phyloP scores from a whole-genome alignment of 148 eudicot genomes.

The Cornus suecica region DNA sequence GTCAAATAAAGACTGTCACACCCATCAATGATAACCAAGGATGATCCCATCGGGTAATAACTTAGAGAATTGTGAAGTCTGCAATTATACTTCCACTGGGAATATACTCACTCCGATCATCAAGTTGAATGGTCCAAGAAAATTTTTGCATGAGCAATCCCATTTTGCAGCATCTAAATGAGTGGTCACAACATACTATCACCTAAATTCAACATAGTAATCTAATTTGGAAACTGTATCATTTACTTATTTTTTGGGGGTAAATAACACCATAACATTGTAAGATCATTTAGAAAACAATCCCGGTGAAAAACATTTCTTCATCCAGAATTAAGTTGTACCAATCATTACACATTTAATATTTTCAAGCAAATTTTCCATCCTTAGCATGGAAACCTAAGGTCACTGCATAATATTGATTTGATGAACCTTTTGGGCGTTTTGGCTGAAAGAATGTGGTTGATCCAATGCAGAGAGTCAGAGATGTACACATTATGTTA shows the following conservation, averaged over 20 bases:
- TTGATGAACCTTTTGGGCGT: background rate
- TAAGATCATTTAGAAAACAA: background rate
- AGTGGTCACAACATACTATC: constrained; percentile 4
- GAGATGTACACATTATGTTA: background rate
- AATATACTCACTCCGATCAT: too few species aligned
- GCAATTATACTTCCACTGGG: background rate
- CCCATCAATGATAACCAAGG: background rate
- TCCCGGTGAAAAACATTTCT: background rate
- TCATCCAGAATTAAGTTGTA: too few species aligned
- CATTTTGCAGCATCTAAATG: background rate
- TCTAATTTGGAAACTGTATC: background rate
- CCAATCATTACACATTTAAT: background rate
- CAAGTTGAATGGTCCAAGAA: background rate
- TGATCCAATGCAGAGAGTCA: background rate
- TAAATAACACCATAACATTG: background rate
- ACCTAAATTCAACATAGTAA: background rate
- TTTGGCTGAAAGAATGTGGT: background rate
- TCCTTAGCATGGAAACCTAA: background rate
- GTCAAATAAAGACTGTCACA: background rate
- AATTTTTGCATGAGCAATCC: background rate
- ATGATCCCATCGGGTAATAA: background rate
- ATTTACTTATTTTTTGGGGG: too few species aligned
- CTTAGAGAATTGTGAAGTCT: background rate
- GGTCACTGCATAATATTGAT: background rate
- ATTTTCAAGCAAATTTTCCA: background rate